Evolutionary conservation across 2,329 filamentous ascomycete species (phyloP).

Genomic region (Eutypa lata): DNA sequence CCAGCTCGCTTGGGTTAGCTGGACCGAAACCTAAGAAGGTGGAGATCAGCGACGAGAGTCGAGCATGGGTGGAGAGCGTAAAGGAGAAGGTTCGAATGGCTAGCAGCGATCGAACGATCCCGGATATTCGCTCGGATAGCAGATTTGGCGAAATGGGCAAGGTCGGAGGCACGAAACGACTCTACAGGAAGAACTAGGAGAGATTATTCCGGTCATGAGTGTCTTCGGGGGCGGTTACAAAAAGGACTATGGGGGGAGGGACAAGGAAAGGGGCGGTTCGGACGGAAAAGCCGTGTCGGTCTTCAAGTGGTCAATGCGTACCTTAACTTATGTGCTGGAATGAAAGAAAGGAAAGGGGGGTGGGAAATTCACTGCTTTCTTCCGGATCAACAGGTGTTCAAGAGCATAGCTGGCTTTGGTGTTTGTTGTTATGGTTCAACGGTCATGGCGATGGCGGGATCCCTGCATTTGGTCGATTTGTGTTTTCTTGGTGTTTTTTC

Average conservation of each 20-base stretch:
- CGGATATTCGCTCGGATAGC: constrained; percentile 26
- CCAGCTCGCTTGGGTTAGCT: constrained; percentile 63
- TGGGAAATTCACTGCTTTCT: neutral
- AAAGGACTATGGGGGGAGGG: neutral
- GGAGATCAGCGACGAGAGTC: constrained; percentile 68
- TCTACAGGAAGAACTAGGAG: constrained; percentile 54
- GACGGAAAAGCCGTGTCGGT: neutral
- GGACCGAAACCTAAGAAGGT: constrained; percentile 64
- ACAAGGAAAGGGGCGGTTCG: too few species aligned
- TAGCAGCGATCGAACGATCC: constrained; percentile 52
- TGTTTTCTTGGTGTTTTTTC: too few species aligned
- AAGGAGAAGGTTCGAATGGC: constrained; percentile 74
- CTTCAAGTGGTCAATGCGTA: neutral
- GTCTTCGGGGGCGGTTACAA: neutral
- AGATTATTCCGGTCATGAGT: neutral
- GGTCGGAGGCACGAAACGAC: constrained; percentile 68
- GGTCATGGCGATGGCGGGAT: too few species aligned
- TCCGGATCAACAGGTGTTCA: neutral
- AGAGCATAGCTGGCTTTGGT: neutral
- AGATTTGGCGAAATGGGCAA: constrained; percentile 69
- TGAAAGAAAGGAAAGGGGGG: neutral
- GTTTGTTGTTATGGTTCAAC: too few species aligned
- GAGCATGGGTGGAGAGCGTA: constrained; percentile 79
- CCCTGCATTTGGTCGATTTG: too few species aligned
- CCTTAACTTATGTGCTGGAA: neutral